Base-by-base conservation (phyloP, 257 asterid genomes). In the Osmanthus fragrans region DNA sequence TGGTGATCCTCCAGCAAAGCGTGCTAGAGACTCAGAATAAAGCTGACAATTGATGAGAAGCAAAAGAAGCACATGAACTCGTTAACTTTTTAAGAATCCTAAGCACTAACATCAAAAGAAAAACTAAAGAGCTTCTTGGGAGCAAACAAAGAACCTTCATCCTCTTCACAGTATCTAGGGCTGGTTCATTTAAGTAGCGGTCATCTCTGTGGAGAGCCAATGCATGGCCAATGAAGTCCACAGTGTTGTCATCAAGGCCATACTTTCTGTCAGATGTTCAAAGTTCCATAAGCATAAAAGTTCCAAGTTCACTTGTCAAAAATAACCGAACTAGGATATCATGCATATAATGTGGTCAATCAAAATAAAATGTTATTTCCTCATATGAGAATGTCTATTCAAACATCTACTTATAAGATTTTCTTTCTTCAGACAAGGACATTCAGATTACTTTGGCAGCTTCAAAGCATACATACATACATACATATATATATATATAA, bases 161-260 rank as follows among this genome's bases (percentile, higher is more conserved):
- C 87, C 99, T 90, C 84, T 91, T 91, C 54, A 94, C 98, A 71
- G 95, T 87, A 75, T 92, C 99, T 76, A 92, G 19, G 1, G 99
- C 99, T 11, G 98, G 98, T 79, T 92, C 96, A 84, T 89, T 73
- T 64, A 94, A 87, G 89, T 92, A 94, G 72, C 83, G 87, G 34
- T 94, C 99, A 85, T 94, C 97, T 74, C 97, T 88, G 68, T 92
- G 96, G 75, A 95, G 98, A 70, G 99, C 96, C 87, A 92, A 78
- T 18, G 98, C 90, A 71, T 95, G 99, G 63, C 99, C 99, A 37
- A 95, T 87, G 68, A 91, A 95, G 86, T 95, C 99, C 81, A 95
- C 73, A 33, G 98, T 95, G 90, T 95, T 89, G 83, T 92, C 96
- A 87, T 90, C 97, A 81, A 95, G 99, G 76, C 97, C 98, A 80